Base-by-base conservation (phyloP, 148 eudicot genomes). In the Pouteria glomerata region DNA sequence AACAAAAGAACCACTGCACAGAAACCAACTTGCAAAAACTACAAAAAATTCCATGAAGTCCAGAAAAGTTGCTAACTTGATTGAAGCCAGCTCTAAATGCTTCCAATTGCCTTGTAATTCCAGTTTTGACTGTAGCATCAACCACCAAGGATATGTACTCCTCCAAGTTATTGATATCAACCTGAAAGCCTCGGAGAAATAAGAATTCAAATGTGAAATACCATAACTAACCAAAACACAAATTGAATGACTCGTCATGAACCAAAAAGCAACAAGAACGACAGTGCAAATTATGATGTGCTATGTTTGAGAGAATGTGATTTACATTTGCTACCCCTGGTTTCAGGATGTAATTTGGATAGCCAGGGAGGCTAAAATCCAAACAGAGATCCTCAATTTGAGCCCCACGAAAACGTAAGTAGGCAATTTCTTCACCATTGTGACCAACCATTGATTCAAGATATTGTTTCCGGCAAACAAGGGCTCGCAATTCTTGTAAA, bases 351-450 rank as follows among this genome's bases (percentile, higher is more conserved):
- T 90, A 92, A 74, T 96, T 92, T 31, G 92, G 96, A 85, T 88
- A 85, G 33, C 99, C 99, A 69, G 99, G 97, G 50, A 96, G 83
- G n/a, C 97, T 90, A 78, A 96, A 90, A 85, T 96, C 96, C 76
- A 96, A 85, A 87, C 89, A 90, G 27, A 96, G 88, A 81, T 96
- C 99, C 76, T 84, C 92, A 75, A 96, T 47, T 69, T 86, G 74
- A 59, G 92, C 78, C 72, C 96, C 99, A 62, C 85, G 90, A 59
- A 92, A 90, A 71, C 73, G 75, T 70, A 96, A 78, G 72, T 90
- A 89, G 31, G 81, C 80, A 55, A 86, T 74, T 27, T 79, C 78
- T 47, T 88, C 84, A 31, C 66, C 70, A 76, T 76, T 80, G 27
- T 82, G 89, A 61, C 88, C 84, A 34, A 90, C 92, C 16, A 81